Conservation (phyloP, 108 stramenopile species). For the Cyclotella kingstonii region DNA sequence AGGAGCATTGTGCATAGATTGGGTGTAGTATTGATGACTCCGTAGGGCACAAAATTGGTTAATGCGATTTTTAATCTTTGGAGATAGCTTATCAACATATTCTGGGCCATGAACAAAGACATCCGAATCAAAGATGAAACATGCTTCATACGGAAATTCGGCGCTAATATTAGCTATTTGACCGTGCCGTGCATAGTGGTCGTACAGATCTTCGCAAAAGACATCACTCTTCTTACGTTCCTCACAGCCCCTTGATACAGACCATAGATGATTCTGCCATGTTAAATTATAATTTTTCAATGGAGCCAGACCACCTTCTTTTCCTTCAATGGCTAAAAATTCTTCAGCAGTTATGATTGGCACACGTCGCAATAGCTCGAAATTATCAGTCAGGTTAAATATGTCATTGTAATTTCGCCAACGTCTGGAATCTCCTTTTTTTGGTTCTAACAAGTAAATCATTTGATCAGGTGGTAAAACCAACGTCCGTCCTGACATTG, state of each 20-base stretch:
- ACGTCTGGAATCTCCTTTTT: constrained; percentile 32
- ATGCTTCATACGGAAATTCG: constrained; percentile 29
- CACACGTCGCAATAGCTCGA: constrained; percentile 48
- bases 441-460: constrained; percentile 65
- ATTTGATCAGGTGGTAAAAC: constrained; percentile 82
- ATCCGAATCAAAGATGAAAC: constrained; percentile 64
- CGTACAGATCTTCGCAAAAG: constrained; percentile 39
- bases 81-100: constrained; percentile 18
- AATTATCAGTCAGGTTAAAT: constrained; percentile 35
- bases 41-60: constrained; percentile 54
- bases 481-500: constrained; percentile 75
- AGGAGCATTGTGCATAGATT: constrained; percentile 42
- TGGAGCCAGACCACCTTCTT: constrained; percentile 29
- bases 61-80: constrained; percentile 42
- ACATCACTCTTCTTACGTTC: constrained; percentile 23
- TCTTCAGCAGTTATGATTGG: constrained; percentile 58
- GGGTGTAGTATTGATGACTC: constrained; percentile 44
- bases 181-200: constrained; percentile 21
- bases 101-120: constrained; percentile 36
- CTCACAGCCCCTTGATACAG: constrained; percentile 22
- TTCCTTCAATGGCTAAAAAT: constrained; percentile 53
- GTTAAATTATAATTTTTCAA: constrained; percentile 26
- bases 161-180: constrained; percentile 10
- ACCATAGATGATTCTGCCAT: constrained; percentile 10
- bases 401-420: constrained; percentile 47